phyloP scores from a whole-genome alignment of 306 rosid species.

The Benincasa hispida region DNA sequence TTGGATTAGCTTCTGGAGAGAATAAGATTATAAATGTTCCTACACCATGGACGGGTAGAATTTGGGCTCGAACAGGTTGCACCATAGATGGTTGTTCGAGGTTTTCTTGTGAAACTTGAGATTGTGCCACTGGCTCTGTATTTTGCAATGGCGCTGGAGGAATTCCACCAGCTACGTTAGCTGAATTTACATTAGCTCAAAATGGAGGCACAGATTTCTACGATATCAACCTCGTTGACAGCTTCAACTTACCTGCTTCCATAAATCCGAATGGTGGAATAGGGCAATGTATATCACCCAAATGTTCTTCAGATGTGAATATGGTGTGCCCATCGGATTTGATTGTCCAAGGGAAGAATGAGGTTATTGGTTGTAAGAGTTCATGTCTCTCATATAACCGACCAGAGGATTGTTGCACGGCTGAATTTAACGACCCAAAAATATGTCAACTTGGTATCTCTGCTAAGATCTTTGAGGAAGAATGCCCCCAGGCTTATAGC shows the following conservation, averaged over 20 bases:
- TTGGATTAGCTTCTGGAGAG: background rate
- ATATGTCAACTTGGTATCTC: background rate
- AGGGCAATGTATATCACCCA: background rate
- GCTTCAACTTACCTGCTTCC: background rate
- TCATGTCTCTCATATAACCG: background rate
- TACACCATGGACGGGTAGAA: background rate
- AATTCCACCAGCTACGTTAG: background rate
- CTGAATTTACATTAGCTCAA: background rate
- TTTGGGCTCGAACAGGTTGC: background rate
- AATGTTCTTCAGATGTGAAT: no score
- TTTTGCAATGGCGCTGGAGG: background rate
- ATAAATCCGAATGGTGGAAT: background rate
- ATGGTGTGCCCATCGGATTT: background rate
- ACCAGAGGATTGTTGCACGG: background rate
- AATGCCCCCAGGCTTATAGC: background rate
- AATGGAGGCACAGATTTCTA: background rate
- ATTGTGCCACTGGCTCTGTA: background rate
- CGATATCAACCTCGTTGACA: background rate
- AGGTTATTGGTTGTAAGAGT: background rate
- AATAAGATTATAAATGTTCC: background rate
- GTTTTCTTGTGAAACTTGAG: background rate
- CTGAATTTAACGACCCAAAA: background rate
- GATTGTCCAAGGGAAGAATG: background rate
- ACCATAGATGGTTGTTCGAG: background rate
- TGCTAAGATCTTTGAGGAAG: background rate